phyloP scores from a whole-genome alignment of 192 early-diverging fungal genomes.

The Podila epicladia region DNA sequence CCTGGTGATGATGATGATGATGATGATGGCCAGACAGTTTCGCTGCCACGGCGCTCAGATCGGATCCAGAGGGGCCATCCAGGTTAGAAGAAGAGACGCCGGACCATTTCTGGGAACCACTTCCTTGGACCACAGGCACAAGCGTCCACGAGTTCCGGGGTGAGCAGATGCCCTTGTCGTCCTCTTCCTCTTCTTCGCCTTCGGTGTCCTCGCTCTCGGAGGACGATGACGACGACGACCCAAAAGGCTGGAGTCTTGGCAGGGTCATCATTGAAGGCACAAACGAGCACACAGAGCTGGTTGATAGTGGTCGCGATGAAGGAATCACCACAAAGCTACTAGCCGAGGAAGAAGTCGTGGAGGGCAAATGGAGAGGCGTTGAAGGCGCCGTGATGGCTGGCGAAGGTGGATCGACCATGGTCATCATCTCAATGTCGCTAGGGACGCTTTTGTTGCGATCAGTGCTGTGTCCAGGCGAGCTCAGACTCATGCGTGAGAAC shows the following conservation, averaged over 20 bases:
- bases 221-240: constrained; percentile 18
- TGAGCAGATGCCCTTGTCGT: neutral
- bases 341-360: neutral
- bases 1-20: neutral
- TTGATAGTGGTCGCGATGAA: constrained; percentile 17
- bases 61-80: too few species aligned
- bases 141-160: constrained; percentile 36
- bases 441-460: neutral
- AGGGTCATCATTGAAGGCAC: neutral
- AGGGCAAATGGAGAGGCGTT: neutral
- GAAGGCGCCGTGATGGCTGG: neutral
- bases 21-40: neutral
- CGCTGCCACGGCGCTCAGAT: neutral
- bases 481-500: constrained; percentile 6
- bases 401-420: neutral
- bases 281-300: constrained; percentile 1
- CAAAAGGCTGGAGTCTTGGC: constrained; percentile 8
- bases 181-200: constrained; percentile 14
- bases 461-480: neutral
- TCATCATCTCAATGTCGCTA: neutral
- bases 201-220: constrained; percentile 9
- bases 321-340: constrained; percentile 23
- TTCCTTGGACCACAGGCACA: constrained; percentile 7
- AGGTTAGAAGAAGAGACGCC: too few species aligned
- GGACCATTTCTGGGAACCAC: neutral